Conservation (phyloP, 2,329 filamentous ascomycete species). For the Bipolaris zeicola region DNA sequence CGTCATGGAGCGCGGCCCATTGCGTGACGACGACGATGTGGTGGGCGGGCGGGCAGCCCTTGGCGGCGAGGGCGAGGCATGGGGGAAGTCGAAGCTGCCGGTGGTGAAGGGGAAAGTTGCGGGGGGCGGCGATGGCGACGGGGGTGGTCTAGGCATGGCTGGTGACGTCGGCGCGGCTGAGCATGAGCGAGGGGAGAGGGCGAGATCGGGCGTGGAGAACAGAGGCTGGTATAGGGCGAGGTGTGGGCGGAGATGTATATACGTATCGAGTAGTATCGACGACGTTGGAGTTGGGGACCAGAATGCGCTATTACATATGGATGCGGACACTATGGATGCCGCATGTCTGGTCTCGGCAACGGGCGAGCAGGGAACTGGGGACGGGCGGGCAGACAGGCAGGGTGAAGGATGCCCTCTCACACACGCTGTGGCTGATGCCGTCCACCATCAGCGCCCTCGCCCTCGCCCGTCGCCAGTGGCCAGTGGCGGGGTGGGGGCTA, state of each 20-base stretch:
- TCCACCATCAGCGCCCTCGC: neutral
- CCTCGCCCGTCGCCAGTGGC: neutral
- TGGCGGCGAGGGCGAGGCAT: constrained; percentile 44
- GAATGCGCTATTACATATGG: neutral
- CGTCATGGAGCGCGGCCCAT: constrained; percentile 16
- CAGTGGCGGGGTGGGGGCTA: neutral
- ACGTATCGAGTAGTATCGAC: too few relatives aligned
- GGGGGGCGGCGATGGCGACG: constrained; percentile 37
- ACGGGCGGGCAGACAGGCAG: neutral
- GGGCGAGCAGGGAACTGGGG: neutral
- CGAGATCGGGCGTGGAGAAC: neutral
- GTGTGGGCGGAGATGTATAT: too few relatives aligned
- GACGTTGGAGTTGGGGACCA: neutral
- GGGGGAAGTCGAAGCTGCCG: constrained; percentile 54
- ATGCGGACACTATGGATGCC: neutral
- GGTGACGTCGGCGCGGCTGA: constrained; percentile 27
- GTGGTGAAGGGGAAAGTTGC: constrained; percentile 41
- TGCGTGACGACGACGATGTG: constrained; percentile 3
- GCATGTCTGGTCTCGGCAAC: too few relatives aligned
- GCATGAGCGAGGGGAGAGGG: neutral
- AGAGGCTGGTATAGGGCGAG: too few relatives aligned
- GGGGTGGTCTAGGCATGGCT: constrained; percentile 36
- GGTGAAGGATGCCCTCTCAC: neutral
- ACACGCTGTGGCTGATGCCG: constrained; percentile 1
- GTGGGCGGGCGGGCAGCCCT: constrained; percentile 10